Percentiles rank a stretch among this genome's conserved stretches.
phyloP scores from a whole-genome alignment of 371 early-diverging fungal species.

The Neoconidiobolus thromboides region DNA sequence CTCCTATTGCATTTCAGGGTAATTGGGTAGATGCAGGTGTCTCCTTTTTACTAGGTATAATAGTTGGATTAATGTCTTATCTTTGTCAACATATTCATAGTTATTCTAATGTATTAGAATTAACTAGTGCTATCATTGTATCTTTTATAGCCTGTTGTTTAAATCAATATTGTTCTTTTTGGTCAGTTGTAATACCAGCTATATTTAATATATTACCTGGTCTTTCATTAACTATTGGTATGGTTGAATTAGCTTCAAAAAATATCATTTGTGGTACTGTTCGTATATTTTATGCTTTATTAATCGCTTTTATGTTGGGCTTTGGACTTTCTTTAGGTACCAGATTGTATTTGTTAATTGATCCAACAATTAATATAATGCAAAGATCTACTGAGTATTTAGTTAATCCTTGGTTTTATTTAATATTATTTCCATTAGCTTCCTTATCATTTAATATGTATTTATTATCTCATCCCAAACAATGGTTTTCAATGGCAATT shows the following conservation, averaged over 20 bases:
- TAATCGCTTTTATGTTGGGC: slow-evolving; percentile 37
- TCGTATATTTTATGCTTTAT: slow-evolving; percentile 36
- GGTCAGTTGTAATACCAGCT: slow-evolving; percentile 25
- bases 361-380: neutral
- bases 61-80: slow-evolving; percentile 20
- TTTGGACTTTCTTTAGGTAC: slow-evolving; percentile 43
- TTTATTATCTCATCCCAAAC: slow-evolving; percentile 13
- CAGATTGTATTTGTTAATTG: slow-evolving; percentile 17
- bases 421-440: slow-evolving; percentile 12
- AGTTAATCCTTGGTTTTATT: slow-evolving; percentile 13
- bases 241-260: slow-evolving; percentile 47
- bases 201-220: slow-evolving; percentile 34
- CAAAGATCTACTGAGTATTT: slow-evolving; percentile 8
- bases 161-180: slow-evolving; percentile 20
- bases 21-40: slow-evolving; percentile 26
- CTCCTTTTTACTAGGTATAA: slow-evolving; percentile 19
- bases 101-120: slow-evolving; percentile 31
- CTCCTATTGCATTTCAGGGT: slow-evolving; percentile 25
- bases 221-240: slow-evolving; percentile 30
- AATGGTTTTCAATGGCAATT: slow-evolving; percentile 16
- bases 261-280: slow-evolving; percentile 55
- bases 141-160: slow-evolving; percentile 27
- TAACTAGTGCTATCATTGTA: slow-evolving; percentile 25
- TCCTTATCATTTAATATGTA: slow-evolving; percentile 13
- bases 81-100: slow-evolving; percentile 20